Evolutionary conservation across 139 green algal genomes (phyloP).

Genomic region (Prasinococcaceae sp.): DNA sequence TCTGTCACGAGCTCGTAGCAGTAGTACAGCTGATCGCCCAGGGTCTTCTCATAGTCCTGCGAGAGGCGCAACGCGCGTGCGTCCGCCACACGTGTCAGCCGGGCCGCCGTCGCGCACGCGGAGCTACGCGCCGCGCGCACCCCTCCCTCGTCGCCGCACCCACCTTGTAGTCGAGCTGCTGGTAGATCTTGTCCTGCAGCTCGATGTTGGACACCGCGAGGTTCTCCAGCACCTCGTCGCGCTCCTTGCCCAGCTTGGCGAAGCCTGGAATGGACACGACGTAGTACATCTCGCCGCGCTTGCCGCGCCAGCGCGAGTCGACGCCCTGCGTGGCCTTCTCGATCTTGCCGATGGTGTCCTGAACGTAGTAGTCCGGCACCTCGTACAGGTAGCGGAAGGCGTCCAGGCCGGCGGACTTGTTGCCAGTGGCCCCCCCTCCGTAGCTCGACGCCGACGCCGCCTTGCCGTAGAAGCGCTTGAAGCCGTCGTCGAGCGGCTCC

Average conservation of each 20-base stretch:
- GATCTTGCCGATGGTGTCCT: constrained; percentile 10
- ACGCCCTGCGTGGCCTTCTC: constrained; percentile 18
- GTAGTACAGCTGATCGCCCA: no score
- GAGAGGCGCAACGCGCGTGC: no score
- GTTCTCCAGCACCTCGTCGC: neutral
- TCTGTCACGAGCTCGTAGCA: no score
- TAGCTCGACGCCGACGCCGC: constrained; percentile 7
- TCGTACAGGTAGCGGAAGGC: constrained; percentile 18
- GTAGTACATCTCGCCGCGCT: constrained; percentile 3
- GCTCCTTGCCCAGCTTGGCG: constrained; percentile 6
- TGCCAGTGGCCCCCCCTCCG: constrained; percentile 12
- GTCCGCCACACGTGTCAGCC: no score
- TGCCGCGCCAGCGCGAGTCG: constrained; percentile 6
- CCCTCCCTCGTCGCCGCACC: no score
- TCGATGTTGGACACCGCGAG: constrained; percentile 12
- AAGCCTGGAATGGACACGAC: constrained; percentile 12
- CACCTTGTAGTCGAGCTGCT: no score
- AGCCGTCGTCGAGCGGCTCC: neutral
- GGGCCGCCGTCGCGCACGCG: no score
- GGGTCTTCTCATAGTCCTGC: no score
- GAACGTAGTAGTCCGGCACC: neutral
- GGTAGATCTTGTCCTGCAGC: constrained; percentile 9
- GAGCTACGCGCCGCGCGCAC: no score
- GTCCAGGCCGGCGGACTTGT: constrained; percentile 8
- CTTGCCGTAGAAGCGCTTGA: constrained; percentile 7